Evolutionary conservation across 495 filamentous ascomycete species (phyloP), one percentile per base, ranked within the genome.

Genomic region (Annulohypoxylon nitens): DNA sequence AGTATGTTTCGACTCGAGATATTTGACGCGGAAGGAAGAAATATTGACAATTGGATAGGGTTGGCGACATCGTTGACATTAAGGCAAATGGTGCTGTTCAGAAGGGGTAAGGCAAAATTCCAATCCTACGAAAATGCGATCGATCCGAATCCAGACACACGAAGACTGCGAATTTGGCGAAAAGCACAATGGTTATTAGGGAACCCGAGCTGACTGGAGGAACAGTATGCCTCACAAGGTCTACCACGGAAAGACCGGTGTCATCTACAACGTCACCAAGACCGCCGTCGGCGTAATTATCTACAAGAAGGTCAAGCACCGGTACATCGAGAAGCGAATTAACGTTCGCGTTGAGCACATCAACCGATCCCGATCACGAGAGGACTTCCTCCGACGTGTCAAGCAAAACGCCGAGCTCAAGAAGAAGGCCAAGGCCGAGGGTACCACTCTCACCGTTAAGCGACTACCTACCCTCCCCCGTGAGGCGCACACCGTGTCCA

Each of bases 291-390:
- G 96, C 82, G 93, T 99, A 83, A 97, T 98, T 86, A 91, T 99
- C 83, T 95, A 98, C 92, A 97, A 97, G 90, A 91, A 93, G 81
- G 96, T 99, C 82, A 91, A 92, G 86, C 94, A 97, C 90, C 93
- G 96, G 75, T 98, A 97, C 90, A 86, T 99, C 81, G 96, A 98
- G 92, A 98, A 99, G 93, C 95, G 96, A 82, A 89, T 99, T 87
- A 98, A 96, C 89, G 88, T 99, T 86, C 94, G 96, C 81, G 87
- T 98, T 84, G 96, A 99, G 91, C 96, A 99, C 91, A 89, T 98
- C 86, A 88, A 88, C 81, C 91, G 91, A 78, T 98, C 95, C 76
- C 91, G 95, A 80, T 97, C 93, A 79, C 89, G 96, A 78, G 94
- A 97, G 74, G 95, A 94, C 80, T 98, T 98, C 89, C 87, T 99